phyloP scores from a whole-genome alignment of 768 basidiomycete genomes.

The Gymnopilus dilepis region DNA sequence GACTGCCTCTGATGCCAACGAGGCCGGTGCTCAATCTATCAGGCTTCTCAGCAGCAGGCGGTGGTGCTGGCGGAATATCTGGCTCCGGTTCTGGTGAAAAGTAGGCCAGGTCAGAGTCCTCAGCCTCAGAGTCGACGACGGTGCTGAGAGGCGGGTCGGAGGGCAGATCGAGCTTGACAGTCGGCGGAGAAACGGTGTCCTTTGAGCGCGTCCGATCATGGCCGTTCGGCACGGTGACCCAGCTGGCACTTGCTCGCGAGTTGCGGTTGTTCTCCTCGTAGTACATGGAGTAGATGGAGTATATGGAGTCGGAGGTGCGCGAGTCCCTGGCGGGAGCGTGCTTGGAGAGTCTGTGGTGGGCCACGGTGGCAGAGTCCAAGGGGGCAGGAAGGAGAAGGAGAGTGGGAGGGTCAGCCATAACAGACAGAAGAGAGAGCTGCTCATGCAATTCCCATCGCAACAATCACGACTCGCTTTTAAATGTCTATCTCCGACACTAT shows the following conservation, averaged over 20 bases:
- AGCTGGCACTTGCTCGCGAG: conserved; percentile 45
- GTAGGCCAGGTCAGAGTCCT: conserved; percentile 38
- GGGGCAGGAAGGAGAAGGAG: conserved; percentile 43
- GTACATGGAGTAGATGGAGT: conserved; percentile 90
- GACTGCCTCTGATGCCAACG: conserved; percentile 22
- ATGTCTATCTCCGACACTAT: no score
- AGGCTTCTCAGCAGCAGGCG: conserved; percentile 17
- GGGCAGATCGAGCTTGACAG: conserved; percentile 40
- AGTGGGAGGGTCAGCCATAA: conserved; percentile 43
- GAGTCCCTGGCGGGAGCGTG: conserved; percentile 43
- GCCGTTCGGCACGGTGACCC: conserved; percentile 34
- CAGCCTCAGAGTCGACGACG: conserved; percentile 30
- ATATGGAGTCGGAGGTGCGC: conserved; percentile 64
- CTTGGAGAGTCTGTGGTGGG: conserved; percentile 32
- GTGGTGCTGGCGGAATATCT: conserved; percentile 27
- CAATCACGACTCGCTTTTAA: conserved; percentile 14
- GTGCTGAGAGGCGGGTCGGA: conserved; percentile 34
- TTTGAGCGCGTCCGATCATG: conserved; percentile 34
- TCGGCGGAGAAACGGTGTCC: conserved; percentile 26
- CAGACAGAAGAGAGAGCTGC: conserved; percentile 7
- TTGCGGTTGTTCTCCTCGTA: conserved; percentile 51
- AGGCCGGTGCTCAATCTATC: conserved; percentile 17
- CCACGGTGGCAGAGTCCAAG: conserved; percentile 34
- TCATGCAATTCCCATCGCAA: conserved; percentile 23
- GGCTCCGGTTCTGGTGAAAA: conserved; percentile 24